Evolutionary conservation across 768 basidiomycete species (phyloP).

Genomic region (Imleria badia): DNA sequence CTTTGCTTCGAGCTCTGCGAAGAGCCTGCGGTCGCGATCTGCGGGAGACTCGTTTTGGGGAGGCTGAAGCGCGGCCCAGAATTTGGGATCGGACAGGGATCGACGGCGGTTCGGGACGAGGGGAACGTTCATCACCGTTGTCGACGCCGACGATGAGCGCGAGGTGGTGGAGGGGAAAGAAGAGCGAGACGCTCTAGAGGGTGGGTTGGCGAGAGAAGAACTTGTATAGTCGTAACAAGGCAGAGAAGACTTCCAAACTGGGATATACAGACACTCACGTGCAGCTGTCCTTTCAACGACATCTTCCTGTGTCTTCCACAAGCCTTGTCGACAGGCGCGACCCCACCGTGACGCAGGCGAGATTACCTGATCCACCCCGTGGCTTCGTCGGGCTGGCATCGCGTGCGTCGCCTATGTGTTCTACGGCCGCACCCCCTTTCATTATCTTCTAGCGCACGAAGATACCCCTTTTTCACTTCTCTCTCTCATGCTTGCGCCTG

Average conservation of each 20-base stretch:
- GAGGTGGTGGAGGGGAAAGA: not conserved
- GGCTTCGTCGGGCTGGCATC: not conserved
- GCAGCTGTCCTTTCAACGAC: not conserved
- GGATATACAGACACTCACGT: slow-evolving; percentile 20
- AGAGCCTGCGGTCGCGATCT: slow-evolving; percentile 63
- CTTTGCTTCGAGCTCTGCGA: slow-evolving; percentile 69
- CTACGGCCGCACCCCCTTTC: not conserved
- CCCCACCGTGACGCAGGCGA: too few species aligned
- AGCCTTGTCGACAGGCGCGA: too few species aligned
- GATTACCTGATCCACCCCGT: not conserved
- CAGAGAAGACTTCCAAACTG: slow-evolving; percentile 30
- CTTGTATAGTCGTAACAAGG: slow-evolving; percentile 16
- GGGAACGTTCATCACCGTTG: slow-evolving; percentile 23
- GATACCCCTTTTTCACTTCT: not conserved
- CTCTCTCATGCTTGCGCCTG: not conserved
- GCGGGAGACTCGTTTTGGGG: slow-evolving; percentile 70
- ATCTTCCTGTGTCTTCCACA: too few species aligned
- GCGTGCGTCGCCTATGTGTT: not conserved
- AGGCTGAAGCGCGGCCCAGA: slow-evolving; percentile 64
- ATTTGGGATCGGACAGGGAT: slow-evolving; percentile 61
- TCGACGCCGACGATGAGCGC: not conserved
- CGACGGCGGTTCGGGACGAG: slow-evolving; percentile 40
- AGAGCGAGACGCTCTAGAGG: slow-evolving; percentile 21
- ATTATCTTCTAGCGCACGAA: not conserved
- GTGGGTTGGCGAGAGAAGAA: slow-evolving; percentile 15